These are phyloP conservation scores for Rhypophila decipiens DNA, from an alignment of 495 filamentous ascomycete genomes.

Conservation along the genomic window DNA sequence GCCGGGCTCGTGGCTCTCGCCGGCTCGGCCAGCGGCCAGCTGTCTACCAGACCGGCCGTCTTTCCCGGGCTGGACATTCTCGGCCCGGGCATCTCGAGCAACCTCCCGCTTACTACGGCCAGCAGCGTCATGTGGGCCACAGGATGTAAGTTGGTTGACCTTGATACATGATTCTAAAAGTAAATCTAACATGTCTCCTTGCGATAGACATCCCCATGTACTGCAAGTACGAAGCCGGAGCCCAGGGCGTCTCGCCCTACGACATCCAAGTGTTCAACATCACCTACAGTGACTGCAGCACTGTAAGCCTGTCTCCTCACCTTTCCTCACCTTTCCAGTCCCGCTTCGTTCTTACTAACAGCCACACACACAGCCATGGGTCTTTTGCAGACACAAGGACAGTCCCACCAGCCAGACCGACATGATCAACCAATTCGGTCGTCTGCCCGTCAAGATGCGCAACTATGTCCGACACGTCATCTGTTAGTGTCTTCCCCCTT, in stretches of 20 bases:
- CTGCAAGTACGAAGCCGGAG: background rate
- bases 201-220: background rate
- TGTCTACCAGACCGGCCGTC: too few relatives aligned
- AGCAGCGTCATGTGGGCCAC: too few relatives aligned
- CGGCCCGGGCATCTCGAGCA: too few relatives aligned
- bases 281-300: background rate
- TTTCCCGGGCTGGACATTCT: too few relatives aligned
- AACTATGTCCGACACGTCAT: background rate
- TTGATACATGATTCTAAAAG: too few relatives aligned
- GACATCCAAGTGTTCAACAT: background rate
- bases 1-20: too few relatives aligned
- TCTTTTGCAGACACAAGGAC: background rate
- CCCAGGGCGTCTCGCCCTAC: background rate
- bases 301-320: background rate
- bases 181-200: too few relatives aligned
- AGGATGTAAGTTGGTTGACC: too few relatives aligned
- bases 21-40: too few relatives aligned
- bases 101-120: too few relatives aligned
- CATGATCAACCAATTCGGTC: background rate
- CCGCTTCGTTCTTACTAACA: background rate
- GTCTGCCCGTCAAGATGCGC: background rate
- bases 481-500: too few relatives aligned
- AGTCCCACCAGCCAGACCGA: background rate
- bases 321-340: background rate
- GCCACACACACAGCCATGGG: background rate